Base-by-base conservation (phyloP, 192 early-diverging fungal genomes). In the Linnemannia zychae region DNA sequence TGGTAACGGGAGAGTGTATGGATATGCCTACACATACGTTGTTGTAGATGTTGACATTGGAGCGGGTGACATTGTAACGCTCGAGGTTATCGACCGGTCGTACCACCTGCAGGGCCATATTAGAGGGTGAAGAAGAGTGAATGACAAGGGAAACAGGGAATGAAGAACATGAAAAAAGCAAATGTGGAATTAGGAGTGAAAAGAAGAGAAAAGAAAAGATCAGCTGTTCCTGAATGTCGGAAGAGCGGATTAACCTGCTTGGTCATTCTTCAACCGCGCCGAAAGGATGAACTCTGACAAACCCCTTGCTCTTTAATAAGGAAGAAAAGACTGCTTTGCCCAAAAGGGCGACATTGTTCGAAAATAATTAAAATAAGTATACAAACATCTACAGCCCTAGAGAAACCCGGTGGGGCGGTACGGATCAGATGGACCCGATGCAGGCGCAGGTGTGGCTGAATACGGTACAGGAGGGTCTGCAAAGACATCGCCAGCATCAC, bases 41-140 rank as follows among this genome's bases (percentile, higher is more conserved):
- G 70, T 85, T 70, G 77, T 85, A 85, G 36, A 85, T 79, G 49
- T 79, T 76, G 63, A 76, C 74, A 33, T 85, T 85, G 18, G 77
- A 79, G 9, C 83, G 76, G 24, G 83, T 78, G 47, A 85, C 36
- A 52, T 76, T 85, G 71, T 85, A 85, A 12, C 78, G 77, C 50
- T 85, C 83, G n/a, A 85, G 77, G 48, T 67, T 65, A n/a, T 79
- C 77, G 60, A 85, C 70, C 44, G 77, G 68, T 52, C 83, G 72
- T n/a, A 75, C 74, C 1, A 76, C 48, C 24, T 75, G 72, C 7
- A 85, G 70, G 18, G 74, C 40, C 75, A 69, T 72, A 22, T 24
- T 15, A 69, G 37, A 20, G 11, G n/a, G 20, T 11, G 67, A 24
- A 24, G 38, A 28, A 33, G 57, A 63, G 3, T 31, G 57, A 3